Percentiles rank a stretch among this genome's conserved stretches.
Evolutionary conservation across 2,329 filamentous ascomycete species (phyloP).

Genomic region (Cladosporium oxysporum): DNA sequence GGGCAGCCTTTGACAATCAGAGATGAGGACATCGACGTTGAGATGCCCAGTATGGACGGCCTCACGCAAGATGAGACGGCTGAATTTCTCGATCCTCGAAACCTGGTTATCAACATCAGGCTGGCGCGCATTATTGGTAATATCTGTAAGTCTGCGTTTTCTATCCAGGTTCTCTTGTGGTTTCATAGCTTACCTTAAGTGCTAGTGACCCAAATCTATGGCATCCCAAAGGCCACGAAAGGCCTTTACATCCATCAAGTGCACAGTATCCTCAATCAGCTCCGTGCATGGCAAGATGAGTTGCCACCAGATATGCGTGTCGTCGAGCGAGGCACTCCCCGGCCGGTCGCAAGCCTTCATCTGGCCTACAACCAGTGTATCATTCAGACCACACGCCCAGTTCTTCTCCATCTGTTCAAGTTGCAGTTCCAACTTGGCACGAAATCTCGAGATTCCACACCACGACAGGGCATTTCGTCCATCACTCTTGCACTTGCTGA

Average conservation of each 20-base stretch:
- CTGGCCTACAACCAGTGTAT: conserved; percentile 41
- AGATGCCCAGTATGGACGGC: conserved; percentile 44
- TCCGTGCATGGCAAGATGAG: conserved; percentile 42
- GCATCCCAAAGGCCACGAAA: conserved; percentile 27
- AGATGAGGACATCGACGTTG: conserved; percentile 45
- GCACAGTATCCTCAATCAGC: conserved; percentile 40
- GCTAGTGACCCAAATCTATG: conserved; percentile 30
- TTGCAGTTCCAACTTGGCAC: conserved; percentile 20
- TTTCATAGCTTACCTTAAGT: background rate
- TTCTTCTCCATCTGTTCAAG: conserved; percentile 39
- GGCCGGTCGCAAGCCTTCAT: conserved; percentile 40
- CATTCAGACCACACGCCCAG: conserved; percentile 38
- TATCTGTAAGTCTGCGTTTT: conserved; percentile 29
- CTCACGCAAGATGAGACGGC: conserved; percentile 30
- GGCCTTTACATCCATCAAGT: conserved; percentile 40
- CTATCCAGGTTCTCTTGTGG: conserved; percentile 23
- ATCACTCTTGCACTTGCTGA: conserved; percentile 37
- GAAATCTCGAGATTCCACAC: background rate
- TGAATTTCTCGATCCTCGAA: conserved; percentile 42
- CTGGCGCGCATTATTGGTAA: conserved; percentile 41
- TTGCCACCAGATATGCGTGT: conserved; percentile 39
- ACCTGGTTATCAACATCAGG: conserved; percentile 43
- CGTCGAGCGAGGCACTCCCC: conserved; percentile 32
- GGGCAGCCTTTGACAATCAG: conserved; percentile 37
- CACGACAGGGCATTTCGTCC: conserved; percentile 30